A percentile compares a stretch with the other conserved stretches of the same genome.
Conservation (phyloP, 768 basidiomycete genomes). For the Leccinum truebloodii region DNA sequence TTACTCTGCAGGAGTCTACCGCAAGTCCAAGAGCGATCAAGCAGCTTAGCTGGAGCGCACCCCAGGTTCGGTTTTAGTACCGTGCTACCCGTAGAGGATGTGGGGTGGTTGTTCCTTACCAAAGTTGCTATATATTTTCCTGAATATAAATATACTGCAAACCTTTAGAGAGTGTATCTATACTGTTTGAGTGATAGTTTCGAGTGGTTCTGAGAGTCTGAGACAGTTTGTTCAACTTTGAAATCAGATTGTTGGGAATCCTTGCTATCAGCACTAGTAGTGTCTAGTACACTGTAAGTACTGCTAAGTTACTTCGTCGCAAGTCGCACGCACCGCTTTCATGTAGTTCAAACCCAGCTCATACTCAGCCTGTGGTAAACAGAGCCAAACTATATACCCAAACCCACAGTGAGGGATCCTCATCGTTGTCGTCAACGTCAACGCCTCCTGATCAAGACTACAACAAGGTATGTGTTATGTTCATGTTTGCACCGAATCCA, state of each 20-base stretch:
- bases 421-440: slow-evolving; percentile 31
- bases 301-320: not conserved
- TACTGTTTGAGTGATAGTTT: not conserved
- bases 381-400: slow-evolving; percentile 28
- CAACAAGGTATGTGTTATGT: slow-evolving; percentile 31
- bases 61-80: slow-evolving; percentile 8
- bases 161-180: not conserved
- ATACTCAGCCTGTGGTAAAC: slow-evolving; percentile 22
- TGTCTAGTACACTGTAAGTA: no score
- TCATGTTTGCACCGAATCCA: not conserved
- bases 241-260: not conserved
- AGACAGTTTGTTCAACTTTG: not conserved
- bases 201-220: not conserved
- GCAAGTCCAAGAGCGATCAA: slow-evolving; percentile 34
- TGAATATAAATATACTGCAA: not conserved
- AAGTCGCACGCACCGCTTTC: no score
- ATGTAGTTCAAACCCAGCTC: slow-evolving; percentile 1
- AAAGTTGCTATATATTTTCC: slow-evolving; percentile 30
- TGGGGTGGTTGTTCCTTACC: slow-evolving; percentile 36
- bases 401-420: slow-evolving; percentile 6
- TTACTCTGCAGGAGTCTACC: slow-evolving; percentile 36
- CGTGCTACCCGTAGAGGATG: slow-evolving; percentile 4
- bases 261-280: no score
- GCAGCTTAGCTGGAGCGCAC: slow-evolving; percentile 32
- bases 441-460: slow-evolving; percentile 27